Evolutionary conservation across 179 eudicot species (phyloP), one percentile per base, ranked within the genome.

Genomic region (Camellia oleifera): DNA sequence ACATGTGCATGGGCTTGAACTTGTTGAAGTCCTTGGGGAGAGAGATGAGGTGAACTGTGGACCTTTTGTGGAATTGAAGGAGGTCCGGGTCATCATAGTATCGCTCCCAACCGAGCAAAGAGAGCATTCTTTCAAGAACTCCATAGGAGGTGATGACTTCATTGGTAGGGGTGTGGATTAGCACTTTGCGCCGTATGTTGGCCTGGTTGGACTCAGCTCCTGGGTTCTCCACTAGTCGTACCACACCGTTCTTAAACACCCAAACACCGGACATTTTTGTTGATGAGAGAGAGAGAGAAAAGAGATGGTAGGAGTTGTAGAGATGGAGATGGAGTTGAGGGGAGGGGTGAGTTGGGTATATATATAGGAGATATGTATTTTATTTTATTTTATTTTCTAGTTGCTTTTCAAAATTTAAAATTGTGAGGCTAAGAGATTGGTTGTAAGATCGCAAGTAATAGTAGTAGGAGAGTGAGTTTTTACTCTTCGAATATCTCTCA

Each of bases 1-100:
- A 89, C 92, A 89, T 89, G 73, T 89, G 92, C 85, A 87, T 77
- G 84, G 90, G 81, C 85, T 81, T 87, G 81, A 89, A 86, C 78
- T 62, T 79, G 83, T 7, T 69, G 83, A 89, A 89, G 53, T 89
- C 87, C 74, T 73, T 84, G 0, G 92, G 92, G 45, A 89, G 90
- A 40, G 92, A 89, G 53, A 89, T 89, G 69, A 89, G 89, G 53
- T 89, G 86, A 72, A 87, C 88, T 4, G 92, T 85, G 42, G 90
- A 89, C 11, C 88, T 77, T 76, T 89, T 89, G 61, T 87, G 90
- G 85, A 87, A 89, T 80, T 89, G 92, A 26, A 87, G 84, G 7
- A 89, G 88, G 57, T 87, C 84, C 4, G 88, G 88, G 72, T 89
- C 87, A 8, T 87, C 87, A 17, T 86, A 84, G 66, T 89, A 89